These are phyloP conservation scores for Cercospora canescens DNA, from an alignment of 2,329 filamentous ascomycete species.

Conservation along the genomic window DNA sequence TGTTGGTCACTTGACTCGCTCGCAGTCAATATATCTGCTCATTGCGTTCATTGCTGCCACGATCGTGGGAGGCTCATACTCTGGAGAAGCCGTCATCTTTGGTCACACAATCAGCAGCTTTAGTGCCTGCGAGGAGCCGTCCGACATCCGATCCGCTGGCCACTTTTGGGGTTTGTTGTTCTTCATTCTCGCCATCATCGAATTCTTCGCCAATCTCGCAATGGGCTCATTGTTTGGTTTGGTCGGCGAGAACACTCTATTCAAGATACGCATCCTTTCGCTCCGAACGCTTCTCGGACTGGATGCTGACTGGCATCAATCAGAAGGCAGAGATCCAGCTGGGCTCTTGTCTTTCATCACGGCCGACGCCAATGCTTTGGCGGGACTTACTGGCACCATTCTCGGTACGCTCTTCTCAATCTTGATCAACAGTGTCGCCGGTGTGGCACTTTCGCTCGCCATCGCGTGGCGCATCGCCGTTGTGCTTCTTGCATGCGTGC, in stretches of 20 bases:
- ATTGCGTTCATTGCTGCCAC: conserved; percentile 39
- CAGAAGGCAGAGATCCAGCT: conserved; percentile 61
- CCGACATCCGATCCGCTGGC: conserved; percentile 56
- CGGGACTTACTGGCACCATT: conserved; percentile 69
- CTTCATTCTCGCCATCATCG: conserved; percentile 61
- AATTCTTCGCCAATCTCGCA: conserved; percentile 61
- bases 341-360: conserved; percentile 68
- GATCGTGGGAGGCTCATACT: conserved; percentile 50
- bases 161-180: conserved; percentile 60
- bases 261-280: conserved; percentile 62
- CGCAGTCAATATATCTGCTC: conserved; percentile 15
- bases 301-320: conserved; percentile 71
- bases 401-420: conserved; percentile 70
- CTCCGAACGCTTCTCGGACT: conserved; percentile 67
- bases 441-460: conserved; percentile 68
- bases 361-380: conserved; percentile 66
- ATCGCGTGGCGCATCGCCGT: conserved; percentile 76
- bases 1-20: conserved; percentile 16
- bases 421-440: conserved; percentile 65
- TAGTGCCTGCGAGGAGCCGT: conserved; percentile 53
- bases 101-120: conserved; percentile 61
- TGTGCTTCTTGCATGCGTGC: conserved; percentile 68
- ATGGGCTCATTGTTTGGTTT: conserved; percentile 61
- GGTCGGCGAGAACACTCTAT: conserved; percentile 65
- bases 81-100: conserved; percentile 60